phyloP scores from a whole-genome alignment of 2,329 filamentous ascomycete species.

The Nemania sp. region DNA sequence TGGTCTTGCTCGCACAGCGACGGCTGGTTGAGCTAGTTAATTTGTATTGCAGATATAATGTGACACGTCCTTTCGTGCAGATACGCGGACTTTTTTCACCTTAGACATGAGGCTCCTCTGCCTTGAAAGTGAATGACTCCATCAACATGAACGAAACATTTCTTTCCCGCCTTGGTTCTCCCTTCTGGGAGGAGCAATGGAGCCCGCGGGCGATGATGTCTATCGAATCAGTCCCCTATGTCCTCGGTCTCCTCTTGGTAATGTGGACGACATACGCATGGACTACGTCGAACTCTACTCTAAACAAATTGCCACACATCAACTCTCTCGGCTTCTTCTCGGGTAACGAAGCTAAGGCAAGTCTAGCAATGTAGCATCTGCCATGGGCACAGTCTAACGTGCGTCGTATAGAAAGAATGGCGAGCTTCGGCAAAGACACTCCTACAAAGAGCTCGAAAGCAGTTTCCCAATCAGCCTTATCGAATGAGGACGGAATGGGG shows the following conservation, averaged over 20 bases:
- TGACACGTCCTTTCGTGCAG: no score
- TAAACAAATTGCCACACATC: conserved; percentile 19
- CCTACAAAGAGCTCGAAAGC: conserved; percentile 10
- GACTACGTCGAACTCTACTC: conserved; percentile 8
- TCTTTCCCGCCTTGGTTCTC: conserved; percentile 1
- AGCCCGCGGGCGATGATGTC: conserved; percentile 4
- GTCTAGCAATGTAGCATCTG: neutral
- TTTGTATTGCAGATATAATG: no score
- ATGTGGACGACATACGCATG: conserved; percentile 14
- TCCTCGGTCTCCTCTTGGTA: conserved; percentile 14
- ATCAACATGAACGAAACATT: conserved; percentile 19
- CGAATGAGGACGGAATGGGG: conserved; percentile 24
- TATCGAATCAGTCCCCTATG: conserved; percentile 8
- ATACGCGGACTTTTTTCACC: neutral
- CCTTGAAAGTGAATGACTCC: neutral
- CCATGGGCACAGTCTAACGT: neutral
- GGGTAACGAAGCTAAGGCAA: conserved; percentile 12
- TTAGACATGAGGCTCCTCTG: neutral
- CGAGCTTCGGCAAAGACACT: conserved; percentile 10
- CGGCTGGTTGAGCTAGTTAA: no score
- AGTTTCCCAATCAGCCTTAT: conserved; percentile 18
- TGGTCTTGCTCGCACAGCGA: no score
- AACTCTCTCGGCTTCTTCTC: conserved; percentile 16
- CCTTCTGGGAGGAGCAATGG: conserved; percentile 13
- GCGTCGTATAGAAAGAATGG: conserved; percentile 7